phyloP scores from a whole-genome alignment of 2,329 filamentous ascomycete species.

The Arthrinium phaeospermum region DNA sequence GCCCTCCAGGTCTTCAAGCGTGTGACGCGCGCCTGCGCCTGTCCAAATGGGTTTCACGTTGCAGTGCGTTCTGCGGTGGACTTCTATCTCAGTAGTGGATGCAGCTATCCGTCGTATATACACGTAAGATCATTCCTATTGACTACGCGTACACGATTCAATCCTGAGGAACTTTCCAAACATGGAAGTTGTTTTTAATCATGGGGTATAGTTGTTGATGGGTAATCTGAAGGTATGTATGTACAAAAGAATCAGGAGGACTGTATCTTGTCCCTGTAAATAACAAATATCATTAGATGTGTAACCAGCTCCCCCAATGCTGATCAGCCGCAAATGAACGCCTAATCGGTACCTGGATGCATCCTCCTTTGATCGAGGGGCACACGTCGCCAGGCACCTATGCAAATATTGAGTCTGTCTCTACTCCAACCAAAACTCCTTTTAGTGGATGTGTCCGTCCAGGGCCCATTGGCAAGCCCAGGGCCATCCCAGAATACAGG shows the following conservation, averaged over 20 bases:
- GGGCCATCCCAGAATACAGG: constrained; percentile 19
- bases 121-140: neutral
- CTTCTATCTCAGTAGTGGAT: neutral
- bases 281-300: constrained; percentile 1
- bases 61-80: neutral
- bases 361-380: neutral
- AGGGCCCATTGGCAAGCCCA: constrained; percentile 14
- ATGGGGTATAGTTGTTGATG: constrained; percentile 8
- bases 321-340: constrained; percentile 2
- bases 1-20: neutral
- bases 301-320: neutral
- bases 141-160: neutral
- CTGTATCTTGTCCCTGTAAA: neutral
- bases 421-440: neutral
- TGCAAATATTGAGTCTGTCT: neutral
- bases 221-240: neutral
- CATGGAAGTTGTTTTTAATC: too few species aligned
- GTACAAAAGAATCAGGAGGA: constrained; percentile 12
- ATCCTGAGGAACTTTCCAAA: neutral
- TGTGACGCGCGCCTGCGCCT: constrained; percentile 2
- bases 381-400: neutral
- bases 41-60: constrained; percentile 10
- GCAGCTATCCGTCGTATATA: neutral
- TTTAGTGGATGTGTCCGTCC: constrained; percentile 17
- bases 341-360: neutral